Evolutionary conservation across 176 grass and related monocot species (phyloP).

Genomic region (Triticum timopheevii): DNA sequence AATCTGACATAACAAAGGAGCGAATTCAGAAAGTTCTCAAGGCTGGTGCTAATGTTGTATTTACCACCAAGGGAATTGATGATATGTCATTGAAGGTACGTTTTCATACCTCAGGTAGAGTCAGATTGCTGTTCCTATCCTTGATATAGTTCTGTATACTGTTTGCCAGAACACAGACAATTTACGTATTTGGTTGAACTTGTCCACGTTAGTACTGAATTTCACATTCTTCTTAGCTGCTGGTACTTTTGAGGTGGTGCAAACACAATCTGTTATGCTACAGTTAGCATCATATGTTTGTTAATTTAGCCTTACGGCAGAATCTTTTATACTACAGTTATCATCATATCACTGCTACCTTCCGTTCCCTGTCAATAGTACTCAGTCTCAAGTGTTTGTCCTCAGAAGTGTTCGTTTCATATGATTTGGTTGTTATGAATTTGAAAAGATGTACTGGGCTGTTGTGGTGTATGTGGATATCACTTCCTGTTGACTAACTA

Average conservation of each 20-base stretch:
- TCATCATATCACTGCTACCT: background rate
- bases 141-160: background rate
- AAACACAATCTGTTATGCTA: background rate
- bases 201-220: background rate
- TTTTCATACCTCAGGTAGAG: background rate
- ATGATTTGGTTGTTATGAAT: background rate
- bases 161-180: background rate
- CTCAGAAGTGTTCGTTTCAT: background rate
- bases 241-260: background rate
- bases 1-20: slow-evolving; percentile 91
- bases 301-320: background rate
- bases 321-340: background rate
- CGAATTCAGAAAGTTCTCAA: slow-evolving; percentile 82
- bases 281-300: background rate
- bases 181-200: background rate
- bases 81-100: slow-evolving; percentile 91
- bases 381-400: background rate
- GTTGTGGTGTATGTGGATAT: background rate
- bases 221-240: background rate
- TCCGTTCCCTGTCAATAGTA: background rate
- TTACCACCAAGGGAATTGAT: slow-evolving; percentile 96
- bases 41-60: slow-evolving; percentile 83
- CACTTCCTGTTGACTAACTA: background rate
- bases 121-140: background rate
- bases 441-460: background rate